Evolutionary conservation across 2,329 filamentous ascomycete genomes (phyloP).

Genomic region (Lachnellula suecica): DNA sequence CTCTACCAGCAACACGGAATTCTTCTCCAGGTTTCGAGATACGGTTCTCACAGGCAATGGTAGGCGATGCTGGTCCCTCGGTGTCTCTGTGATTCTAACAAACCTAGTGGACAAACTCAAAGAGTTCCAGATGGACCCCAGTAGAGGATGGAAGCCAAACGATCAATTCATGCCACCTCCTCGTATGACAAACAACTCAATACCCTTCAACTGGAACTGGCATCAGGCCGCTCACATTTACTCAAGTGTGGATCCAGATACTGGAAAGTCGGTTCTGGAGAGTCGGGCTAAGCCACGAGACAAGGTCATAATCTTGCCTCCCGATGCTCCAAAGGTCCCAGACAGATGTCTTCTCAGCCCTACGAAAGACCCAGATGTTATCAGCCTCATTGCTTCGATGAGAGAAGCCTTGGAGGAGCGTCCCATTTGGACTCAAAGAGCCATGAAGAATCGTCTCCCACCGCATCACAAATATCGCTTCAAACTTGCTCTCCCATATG

Average conservation of each 20-base stretch:
- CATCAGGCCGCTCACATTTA: conserved; percentile 74
- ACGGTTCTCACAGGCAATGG: conserved; percentile 71
- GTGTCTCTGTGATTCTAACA: conserved; percentile 17
- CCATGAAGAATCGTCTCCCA: conserved; percentile 71
- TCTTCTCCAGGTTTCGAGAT: conserved; percentile 70
- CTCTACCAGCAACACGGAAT: conserved; percentile 64
- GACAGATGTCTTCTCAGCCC: conserved; percentile 9
- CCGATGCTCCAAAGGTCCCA: conserved; percentile 22
- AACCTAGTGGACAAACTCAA: conserved; percentile 54
- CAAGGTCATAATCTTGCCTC: conserved; percentile 24
- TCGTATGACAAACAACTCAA: conserved; percentile 69
- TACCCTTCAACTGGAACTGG: conserved; percentile 80
- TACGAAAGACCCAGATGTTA: conserved; percentile 52
- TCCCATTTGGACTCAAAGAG: conserved; percentile 84
- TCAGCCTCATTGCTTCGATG: conserved; percentile 63
- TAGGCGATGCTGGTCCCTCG: conserved; percentile 36
- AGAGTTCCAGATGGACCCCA: conserved; percentile 66
- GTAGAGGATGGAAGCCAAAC: conserved; percentile 55
- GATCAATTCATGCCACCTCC: conserved; percentile 78
- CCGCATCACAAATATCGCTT: conserved; percentile 57
- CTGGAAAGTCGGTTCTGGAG: conserved; percentile 31
- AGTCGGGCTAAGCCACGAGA: conserved; percentile 24
- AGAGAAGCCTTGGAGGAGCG: conserved; percentile 66
- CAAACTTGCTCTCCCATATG: conserved; percentile 76
- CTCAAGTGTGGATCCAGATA: conserved; percentile 36